Evolutionary conservation across 495 filamentous ascomycete genomes (phyloP), one percentile per base, ranked within the genome.

Genomic region (Rhypophila decipiens): DNA sequence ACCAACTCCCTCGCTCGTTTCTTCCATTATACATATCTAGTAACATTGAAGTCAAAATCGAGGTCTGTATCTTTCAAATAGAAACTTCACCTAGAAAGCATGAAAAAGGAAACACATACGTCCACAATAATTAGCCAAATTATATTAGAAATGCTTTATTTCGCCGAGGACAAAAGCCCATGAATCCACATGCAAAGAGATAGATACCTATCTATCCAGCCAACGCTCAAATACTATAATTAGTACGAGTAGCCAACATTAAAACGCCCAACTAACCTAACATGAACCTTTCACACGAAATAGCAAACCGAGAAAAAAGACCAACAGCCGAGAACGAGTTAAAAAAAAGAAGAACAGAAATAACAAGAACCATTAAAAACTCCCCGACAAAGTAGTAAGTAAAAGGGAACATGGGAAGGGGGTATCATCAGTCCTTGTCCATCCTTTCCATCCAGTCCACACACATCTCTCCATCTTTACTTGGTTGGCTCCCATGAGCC

Each of bases 391-490:
- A n/a, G n/a, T n/a, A n/a, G n/a, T n/a, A n/a, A n/a, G n/a, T n/a
- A n/a, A n/a, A n/a, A n/a, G n/a, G n/a, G n/a, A n/a, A n/a, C n/a
- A n/a, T n/a, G n/a, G n/a, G n/a, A n/a, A n/a, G n/a, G n/a, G 40
- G 38, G 38, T 23, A 42, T 17, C n/a, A 42, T 39, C 12, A 15
- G 18, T 4, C 38, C 55, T 44, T 59, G 13, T 67, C 68, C 5
- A 50, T 39, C 11, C 24, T 13, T 39, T 74, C 72, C 27, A 74
- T 60, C 31, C 33, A 59, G 17, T 71, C 66, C 19, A 73, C 64
- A 71, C 72, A 75, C 5, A 46, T 44, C 51, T 70, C 60, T 27
- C 73, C 60, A 3, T 67, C 69, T 13, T 59, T 51, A 20, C 66
- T 59, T 38, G 74, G 51, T 1, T 59, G 48, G 50, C 68, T 73